Conservation (phyloP, 768 basidiomycete species). For the Roridomyces roridus region DNA sequence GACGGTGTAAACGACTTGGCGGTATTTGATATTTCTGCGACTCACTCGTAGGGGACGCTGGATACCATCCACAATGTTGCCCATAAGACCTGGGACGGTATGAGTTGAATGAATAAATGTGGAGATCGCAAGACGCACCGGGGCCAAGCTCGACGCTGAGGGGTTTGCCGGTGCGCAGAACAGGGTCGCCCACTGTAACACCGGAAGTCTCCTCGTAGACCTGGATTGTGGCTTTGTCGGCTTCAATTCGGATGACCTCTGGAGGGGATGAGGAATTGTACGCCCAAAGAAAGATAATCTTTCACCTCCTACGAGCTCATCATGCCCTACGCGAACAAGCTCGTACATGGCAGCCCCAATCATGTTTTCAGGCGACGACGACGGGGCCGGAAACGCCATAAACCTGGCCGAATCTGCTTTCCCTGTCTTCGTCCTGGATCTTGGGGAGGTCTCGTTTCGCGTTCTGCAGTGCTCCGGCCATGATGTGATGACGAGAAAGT, state of each 20-base stretch:
- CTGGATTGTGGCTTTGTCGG: conserved; percentile 97
- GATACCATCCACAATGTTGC: conserved; percentile 98
- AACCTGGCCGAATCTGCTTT: conserved; percentile 86
- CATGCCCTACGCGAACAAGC: conserved; percentile 96
- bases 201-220: conserved; percentile 99
- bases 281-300: conserved; percentile 9
- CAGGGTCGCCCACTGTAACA: conserved; percentile 98
- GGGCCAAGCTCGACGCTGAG: conserved; percentile 97
- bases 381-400: conserved; percentile 98
- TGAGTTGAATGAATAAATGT: neutral
- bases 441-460: conserved; percentile 88
- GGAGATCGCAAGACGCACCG: conserved; percentile 54
- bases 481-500: conserved; percentile 34
- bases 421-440: conserved; percentile 89
- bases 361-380: conserved; percentile 97
- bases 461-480: conserved; percentile 94
- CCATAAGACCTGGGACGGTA: conserved; percentile 81
- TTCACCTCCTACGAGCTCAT: conserved; percentile 95
- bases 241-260: conserved; percentile 99
- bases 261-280: conserved; percentile 13
- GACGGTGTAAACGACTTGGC: conserved; percentile 17
- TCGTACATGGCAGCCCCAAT: conserved; percentile 96
- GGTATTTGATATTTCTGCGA: conserved; percentile 12
- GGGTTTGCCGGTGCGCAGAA: conserved; percentile 96
- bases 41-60: conserved; percentile 89